These are phyloP conservation scores for Daedaleopsis nitida DNA, from an alignment of 768 basidiomycete species.

Conservation along the genomic window DNA sequence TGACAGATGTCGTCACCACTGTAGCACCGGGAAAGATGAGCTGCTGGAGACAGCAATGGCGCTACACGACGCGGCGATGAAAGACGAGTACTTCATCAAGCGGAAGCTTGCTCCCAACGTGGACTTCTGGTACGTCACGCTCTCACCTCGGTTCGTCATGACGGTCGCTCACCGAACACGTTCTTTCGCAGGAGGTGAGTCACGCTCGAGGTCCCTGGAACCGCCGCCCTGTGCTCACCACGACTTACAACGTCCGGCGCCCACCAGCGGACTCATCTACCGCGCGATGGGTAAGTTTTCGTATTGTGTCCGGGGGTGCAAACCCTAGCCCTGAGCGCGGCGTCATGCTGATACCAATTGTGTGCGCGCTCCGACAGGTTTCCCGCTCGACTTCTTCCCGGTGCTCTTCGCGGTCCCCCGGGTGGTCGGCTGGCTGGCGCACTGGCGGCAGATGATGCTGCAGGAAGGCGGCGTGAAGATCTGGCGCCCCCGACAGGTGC, in stretches of 20 bases:
- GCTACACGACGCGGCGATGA: constrained; percentile 85
- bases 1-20: background rate
- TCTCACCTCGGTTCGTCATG: background rate
- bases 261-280: constrained; percentile 78
- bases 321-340: background rate
- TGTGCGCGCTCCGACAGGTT: constrained; percentile 49
- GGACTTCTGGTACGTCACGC: constrained; percentile 76
- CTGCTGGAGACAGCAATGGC: constrained; percentile 88
- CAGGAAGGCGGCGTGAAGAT: constrained; percentile 90
- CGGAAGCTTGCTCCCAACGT: constrained; percentile 87
- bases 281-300: constrained; percentile 77
- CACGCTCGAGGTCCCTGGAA: background rate
- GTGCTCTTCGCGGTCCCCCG: constrained; percentile 91
- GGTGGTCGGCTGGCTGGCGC: constrained; percentile 91
- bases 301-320: constrained; percentile 1
- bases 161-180: constrained; percentile 3
- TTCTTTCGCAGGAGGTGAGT: constrained; percentile 51
- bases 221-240: constrained; percentile 1
- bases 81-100: constrained; percentile 86
- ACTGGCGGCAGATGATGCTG: constrained; percentile 97
- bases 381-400: constrained; percentile 94
- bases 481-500: constrained; percentile 84
- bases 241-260: constrained; percentile 7
- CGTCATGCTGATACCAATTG: background rate
- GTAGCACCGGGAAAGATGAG: constrained; percentile 82